Percentiles rank a stretch among this genome's conserved stretches.
Conservation (phyloP, 495 filamentous ascomycete genomes). For the Physcia stellaris region DNA sequence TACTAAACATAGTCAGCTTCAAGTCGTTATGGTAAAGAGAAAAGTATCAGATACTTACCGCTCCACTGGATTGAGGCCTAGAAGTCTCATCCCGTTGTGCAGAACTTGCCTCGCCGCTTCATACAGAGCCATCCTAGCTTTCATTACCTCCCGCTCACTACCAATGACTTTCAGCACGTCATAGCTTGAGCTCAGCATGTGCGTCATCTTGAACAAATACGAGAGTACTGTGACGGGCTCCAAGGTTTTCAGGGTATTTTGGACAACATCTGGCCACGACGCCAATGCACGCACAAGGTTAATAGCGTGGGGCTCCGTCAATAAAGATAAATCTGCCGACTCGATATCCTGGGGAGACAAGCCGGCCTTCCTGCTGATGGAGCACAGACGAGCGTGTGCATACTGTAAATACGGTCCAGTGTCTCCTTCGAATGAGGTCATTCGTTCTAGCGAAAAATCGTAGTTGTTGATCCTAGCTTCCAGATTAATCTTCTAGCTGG, state of each 20-base stretch:
- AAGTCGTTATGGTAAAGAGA: not conserved
- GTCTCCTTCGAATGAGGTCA: slow-evolving; percentile 59
- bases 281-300: slow-evolving; percentile 46
- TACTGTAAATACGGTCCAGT: slow-evolving; percentile 61
- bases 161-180: slow-evolving; percentile 69
- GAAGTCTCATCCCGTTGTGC: slow-evolving; percentile 69
- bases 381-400: slow-evolving; percentile 53
- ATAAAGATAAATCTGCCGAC: slow-evolving; percentile 39
- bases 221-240: slow-evolving; percentile 58
- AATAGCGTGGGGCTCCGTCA: slow-evolving; percentile 41
- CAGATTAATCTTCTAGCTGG: no score
- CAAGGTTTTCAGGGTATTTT: slow-evolving; percentile 46
- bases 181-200: slow-evolving; percentile 70
- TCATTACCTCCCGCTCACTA: slow-evolving; percentile 54
- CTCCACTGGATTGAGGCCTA: slow-evolving; percentile 66
- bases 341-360: slow-evolving; percentile 29
- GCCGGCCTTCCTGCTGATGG: slow-evolving; percentile 41
- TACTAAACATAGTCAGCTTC: not conserved
- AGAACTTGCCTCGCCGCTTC: slow-evolving; percentile 64
- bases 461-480: slow-evolving; percentile 48
- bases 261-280: slow-evolving; percentile 49
- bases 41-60: slow-evolving; percentile 28
- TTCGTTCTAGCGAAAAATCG: slow-evolving; percentile 52
- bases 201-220: slow-evolving; percentile 84
- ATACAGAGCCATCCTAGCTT: slow-evolving; percentile 72